These are phyloP conservation scores for Dissophora globulifera DNA, from an alignment of 192 early-diverging fungal species.

Conservation along the genomic window DNA sequence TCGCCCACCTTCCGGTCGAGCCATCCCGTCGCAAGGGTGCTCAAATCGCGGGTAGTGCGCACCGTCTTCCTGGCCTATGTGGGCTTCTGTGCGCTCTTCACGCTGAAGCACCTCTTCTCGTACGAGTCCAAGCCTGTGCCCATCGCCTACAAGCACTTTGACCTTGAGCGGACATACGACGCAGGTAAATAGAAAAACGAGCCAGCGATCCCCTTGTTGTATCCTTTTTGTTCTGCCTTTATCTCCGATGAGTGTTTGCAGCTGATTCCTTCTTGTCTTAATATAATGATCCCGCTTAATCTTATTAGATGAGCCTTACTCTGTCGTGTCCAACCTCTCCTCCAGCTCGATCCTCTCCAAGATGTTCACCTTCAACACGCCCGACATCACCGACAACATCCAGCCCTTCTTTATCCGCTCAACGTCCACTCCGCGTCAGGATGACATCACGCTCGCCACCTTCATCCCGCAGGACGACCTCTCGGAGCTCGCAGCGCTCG, in stretches of 20 bases:
- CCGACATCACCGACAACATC: conserved; percentile 45
- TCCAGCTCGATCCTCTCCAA: conserved; percentile 41
- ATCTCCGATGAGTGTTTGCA: no score
- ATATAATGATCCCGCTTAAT: no score
- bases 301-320: conserved; percentile 30
- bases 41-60: conserved; percentile 24
- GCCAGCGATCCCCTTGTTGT: background rate
- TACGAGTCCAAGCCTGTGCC: conserved; percentile 27
- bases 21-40: conserved; percentile 5
- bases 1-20: conserved; percentile 24
- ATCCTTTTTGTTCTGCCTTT: background rate
- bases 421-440: conserved; percentile 33
- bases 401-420: conserved; percentile 52
- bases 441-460: conserved; percentile 62
- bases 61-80: conserved; percentile 40
- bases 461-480: conserved; percentile 57
- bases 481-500: conserved; percentile 57
- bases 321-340: conserved; percentile 37
- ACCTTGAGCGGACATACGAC: conserved; percentile 36
- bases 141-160: conserved; percentile 34
- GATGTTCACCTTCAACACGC: conserved; percentile 52
- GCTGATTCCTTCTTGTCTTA: no score
- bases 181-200: conserved; percentile 5
- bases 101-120: conserved; percentile 31
- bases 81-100: conserved; percentile 43